Evolutionary conservation across 2,329 filamentous ascomycete species (phyloP), one percentile per base, ranked within the genome.

Genomic region (Chaetothyriales sp.): DNA sequence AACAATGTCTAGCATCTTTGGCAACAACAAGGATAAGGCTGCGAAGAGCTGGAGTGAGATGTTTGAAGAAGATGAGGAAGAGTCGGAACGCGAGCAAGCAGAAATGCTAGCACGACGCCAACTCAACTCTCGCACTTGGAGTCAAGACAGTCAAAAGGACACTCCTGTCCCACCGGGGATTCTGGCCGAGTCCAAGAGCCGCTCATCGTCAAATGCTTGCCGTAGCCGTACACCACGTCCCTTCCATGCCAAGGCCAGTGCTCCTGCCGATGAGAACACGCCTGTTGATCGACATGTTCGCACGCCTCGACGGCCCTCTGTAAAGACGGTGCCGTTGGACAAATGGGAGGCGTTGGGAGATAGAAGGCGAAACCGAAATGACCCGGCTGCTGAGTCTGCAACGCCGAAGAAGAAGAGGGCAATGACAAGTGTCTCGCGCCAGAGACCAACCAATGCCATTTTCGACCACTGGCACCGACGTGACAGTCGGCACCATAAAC

Each of bases 31-130:
- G 56, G 85, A 90, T 46, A 74, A 78, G 47, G 86, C 94, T 47
- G 95, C 92, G 52, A 97, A 97, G 83, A 97, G 92, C 74, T 98
- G 92, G 92, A 95, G 89, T 64, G 92, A 98, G 67, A 81, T 97
- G 67, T 95, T 89, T 84, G 90, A 97, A 54, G 90, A 97, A 67
- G 90, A 97, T 50, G 89, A 92, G 63, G 82, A 85, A 58, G 46
- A 47, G 20, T 81, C 85, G 56, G 79, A 86, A 60, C 74, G 76
- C 37, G 78, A 83, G 61, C 80, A 77, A 51, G 69, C 76, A 54
- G 72, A 72, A 5, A 70, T 85, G 22, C 78, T 83, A 68, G 73
- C 81, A 57, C 71, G 74, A 29, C 72, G 70, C 56, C 70, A 72
- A 65, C 75, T 85, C 62, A 87, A 88, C 65, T 79, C 83, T 51